Conservation (phyloP, 257 asterid species). For the Gentiana straminea region DNA sequence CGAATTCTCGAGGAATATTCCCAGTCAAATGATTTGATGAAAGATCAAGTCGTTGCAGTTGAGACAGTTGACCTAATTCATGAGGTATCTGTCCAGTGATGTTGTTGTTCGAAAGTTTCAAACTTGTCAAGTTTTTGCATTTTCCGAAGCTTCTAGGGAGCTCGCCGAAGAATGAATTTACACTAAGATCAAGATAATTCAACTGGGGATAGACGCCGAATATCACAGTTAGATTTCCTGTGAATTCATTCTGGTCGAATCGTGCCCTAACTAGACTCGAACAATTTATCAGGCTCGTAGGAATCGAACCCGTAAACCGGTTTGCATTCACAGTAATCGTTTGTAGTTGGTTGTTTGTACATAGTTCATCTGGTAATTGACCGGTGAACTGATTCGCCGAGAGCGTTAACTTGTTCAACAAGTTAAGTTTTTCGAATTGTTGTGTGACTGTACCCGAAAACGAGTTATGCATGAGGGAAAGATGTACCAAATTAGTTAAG, state of each 20-base stretch:
- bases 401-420: slow-evolving; percentile 2
- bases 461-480: background rate
- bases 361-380: background rate
- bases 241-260: slow-evolving; percentile 15
- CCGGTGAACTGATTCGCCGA: slow-evolving; percentile 5
- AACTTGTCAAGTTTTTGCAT: slow-evolving; percentile 11
- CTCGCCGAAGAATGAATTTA: slow-evolving; percentile 21
- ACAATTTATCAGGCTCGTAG: slow-evolving; percentile 16
- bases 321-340: background rate
- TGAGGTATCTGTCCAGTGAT: slow-evolving; percentile 18
- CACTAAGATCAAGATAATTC: slow-evolving; percentile 23
- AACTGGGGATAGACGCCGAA: slow-evolving; percentile 24
- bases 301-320: slow-evolving; percentile 10
- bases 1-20: slow-evolving; percentile 16
- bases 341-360: slow-evolving; percentile 8
- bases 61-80: slow-evolving; percentile 15
- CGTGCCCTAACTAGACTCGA: slow-evolving; percentile 4
- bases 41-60: slow-evolving; percentile 18
- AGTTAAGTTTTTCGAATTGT: slow-evolving; percentile 3
- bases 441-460: slow-evolving; percentile 10
- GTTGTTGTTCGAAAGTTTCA: slow-evolving; percentile 9
- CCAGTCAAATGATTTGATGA: slow-evolving; percentile 17
- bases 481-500: slow-evolving; percentile 5
- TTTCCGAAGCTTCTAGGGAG: slow-evolving; percentile 20
- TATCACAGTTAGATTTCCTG: slow-evolving; percentile 16